Evolutionary conservation across 768 basidiomycete genomes (phyloP), one percentile per base, ranked within the genome.

Genomic region (Agaricus sinodeliciosus): DNA sequence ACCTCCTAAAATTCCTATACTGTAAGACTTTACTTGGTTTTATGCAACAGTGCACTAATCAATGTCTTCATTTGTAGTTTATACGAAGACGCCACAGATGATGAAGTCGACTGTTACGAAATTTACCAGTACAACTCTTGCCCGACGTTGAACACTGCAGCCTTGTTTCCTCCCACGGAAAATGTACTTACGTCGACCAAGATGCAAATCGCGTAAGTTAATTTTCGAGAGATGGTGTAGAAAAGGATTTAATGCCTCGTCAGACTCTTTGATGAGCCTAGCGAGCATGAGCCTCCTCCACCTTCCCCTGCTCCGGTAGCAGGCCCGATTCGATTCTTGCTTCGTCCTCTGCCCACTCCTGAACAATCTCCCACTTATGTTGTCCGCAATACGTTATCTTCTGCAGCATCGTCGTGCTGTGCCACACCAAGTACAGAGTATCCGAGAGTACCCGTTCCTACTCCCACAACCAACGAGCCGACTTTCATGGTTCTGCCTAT

Each of bases 301-400:
- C 59, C 58, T 27, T 57, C 57, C 11, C 59, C 69, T 4, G 63
- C 68, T 45, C 65, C 70, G 19, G 65, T 70, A 40, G 59, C 64
- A n/a, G 73, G 71, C 15, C 73, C 74, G 9, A 65, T 81, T 26
- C 69, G 74, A 18, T 77, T 78, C 15, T 73, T 81, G 3, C 65
- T 81, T 13, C 74, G 78, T 0, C 79, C 80, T 1, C 64, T 76
- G 16, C 73, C 74, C 1, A 75, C 72, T 15, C 72, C 73, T 40
- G 69, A 74, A 44, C 75, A 77, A 58, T 77, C 76, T 4, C 77
- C 76, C 2, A 57, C 65, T 35, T 63, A 63, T 43, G 59, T 66
- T 8, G 36, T 64, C 11, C 60, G 41, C 9, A 53, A 52, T 18
- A 48, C 62, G n/a, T 58, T 59, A 28, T 57, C 60, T 9, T 49